phyloP scores from a whole-genome alignment of 2,329 filamentous ascomycete genomes.

The Catunica adiposa region DNA sequence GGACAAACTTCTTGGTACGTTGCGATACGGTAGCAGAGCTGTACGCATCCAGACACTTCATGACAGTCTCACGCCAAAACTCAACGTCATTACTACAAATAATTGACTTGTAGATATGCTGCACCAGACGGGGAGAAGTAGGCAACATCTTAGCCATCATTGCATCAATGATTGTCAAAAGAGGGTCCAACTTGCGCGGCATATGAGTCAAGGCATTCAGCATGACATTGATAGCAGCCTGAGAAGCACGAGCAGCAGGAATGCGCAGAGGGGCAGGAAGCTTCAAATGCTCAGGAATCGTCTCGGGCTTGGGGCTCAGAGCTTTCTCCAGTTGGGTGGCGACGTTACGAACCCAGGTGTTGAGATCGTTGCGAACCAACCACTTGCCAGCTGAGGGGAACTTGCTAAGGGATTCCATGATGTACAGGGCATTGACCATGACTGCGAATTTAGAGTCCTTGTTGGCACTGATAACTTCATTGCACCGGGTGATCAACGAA shows the following conservation, averaged over 20 bases:
- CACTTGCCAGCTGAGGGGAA: conserved; percentile 49
- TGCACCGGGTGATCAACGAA: conserved; percentile 50
- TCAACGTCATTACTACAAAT: conserved; percentile 73
- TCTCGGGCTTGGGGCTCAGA: conserved; percentile 7
- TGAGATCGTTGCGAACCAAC: conserved; percentile 50
- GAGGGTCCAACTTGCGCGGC: conserved; percentile 60
- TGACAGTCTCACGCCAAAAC: conserved; percentile 66
- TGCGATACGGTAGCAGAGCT: conserved; percentile 62
- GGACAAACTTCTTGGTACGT: conserved; percentile 80
- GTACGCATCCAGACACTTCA: conserved; percentile 79
- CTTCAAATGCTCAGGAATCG: conserved; percentile 49
- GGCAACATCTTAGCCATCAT: conserved; percentile 74
- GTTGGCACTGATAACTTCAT: conserved; percentile 45
- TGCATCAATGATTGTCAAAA: conserved; percentile 71
- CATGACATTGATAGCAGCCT: conserved; percentile 75
- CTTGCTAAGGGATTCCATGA: conserved; percentile 62
- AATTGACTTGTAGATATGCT: conserved; percentile 72
- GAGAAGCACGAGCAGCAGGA: conserved; percentile 47
- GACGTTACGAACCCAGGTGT: conserved; percentile 44
- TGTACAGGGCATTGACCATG: conserved; percentile 73
- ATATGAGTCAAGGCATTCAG: conserved; percentile 62
- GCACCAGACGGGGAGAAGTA: conserved; percentile 54
- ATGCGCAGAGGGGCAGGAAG: conserved; percentile 60
- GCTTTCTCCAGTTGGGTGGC: conserved; percentile 62
- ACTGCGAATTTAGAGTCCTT: conserved; percentile 53